phyloP scores from a whole-genome alignment of 2,329 filamentous ascomycete genomes.

The Cryphonectria japonica region DNA sequence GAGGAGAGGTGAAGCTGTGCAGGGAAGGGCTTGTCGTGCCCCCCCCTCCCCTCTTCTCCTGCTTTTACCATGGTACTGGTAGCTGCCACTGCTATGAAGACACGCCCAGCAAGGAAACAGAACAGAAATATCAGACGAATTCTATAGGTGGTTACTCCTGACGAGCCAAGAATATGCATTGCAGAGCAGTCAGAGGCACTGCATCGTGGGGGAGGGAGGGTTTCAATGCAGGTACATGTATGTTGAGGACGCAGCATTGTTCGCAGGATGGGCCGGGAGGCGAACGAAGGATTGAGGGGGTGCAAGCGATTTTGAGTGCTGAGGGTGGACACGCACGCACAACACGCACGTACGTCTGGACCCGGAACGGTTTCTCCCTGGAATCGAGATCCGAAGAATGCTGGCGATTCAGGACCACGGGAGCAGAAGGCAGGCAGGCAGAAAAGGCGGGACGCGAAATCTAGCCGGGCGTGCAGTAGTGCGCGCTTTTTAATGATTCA shows the following conservation, averaged over 20 bases:
- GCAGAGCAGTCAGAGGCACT: background rate
- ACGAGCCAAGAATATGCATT: background rate
- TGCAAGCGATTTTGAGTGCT: background rate
- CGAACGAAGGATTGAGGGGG: background rate
- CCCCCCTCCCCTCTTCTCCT: background rate
- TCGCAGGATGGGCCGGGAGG: background rate
- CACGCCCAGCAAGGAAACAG: background rate
- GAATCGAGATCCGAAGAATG: constrained; percentile 5
- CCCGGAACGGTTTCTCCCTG: background rate
- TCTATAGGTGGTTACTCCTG: background rate
- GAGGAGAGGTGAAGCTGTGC: background rate
- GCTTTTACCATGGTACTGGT: background rate
- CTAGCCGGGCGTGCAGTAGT: background rate
- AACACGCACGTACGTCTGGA: background rate
- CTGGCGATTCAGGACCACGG: background rate
- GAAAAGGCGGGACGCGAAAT: background rate
- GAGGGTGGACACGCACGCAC: background rate
- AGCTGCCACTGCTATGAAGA: background rate
- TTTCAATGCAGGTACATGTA: background rate
- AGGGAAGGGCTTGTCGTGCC: constrained; percentile 7
- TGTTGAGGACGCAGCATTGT: background rate
- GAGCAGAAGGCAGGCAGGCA: background rate
- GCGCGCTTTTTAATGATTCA: background rate
- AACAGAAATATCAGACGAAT: background rate
- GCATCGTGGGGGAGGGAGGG: background rate